These are phyloP conservation scores for Pseudopediastrum boryanum DNA, from an alignment of 139 green algal genomes.

Conservation along the genomic window DNA sequence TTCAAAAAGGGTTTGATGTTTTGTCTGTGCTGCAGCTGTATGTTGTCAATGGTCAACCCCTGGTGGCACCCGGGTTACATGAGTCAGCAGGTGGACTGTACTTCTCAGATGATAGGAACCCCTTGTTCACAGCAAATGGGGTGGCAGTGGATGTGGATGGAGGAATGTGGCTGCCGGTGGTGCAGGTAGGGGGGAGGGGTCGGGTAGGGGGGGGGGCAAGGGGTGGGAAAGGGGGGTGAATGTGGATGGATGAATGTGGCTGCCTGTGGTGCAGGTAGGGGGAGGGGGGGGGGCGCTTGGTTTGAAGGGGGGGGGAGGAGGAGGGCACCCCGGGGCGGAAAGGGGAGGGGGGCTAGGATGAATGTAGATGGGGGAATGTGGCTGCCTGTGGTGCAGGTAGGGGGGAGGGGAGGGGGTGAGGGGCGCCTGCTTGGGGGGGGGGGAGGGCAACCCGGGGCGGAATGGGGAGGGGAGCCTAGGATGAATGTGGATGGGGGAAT, in stretches of 20 bases:
- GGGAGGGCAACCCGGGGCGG: slow-evolving; percentile 9
- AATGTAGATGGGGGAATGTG: too few relatives aligned
- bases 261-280: slow-evolving; percentile 20
- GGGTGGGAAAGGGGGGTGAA: too few relatives aligned
- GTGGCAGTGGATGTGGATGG: slow-evolving; percentile 9
- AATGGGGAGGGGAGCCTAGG: neutral
- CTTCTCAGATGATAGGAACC: slow-evolving; percentile 26
- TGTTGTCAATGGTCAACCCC: slow-evolving; percentile 19
- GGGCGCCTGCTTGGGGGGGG: too few relatives aligned
- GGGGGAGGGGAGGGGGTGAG: too few relatives aligned
- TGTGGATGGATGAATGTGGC: neutral
- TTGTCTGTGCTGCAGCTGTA: too few relatives aligned
- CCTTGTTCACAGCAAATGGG: slow-evolving; percentile 25
- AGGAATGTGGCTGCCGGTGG: slow-evolving; percentile 8
- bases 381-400: too few relatives aligned
- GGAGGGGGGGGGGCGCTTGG: too few relatives aligned
- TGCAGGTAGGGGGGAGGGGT: slow-evolving; percentile 18
- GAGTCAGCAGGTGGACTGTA: slow-evolving; percentile 15
- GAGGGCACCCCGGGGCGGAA: neutral
- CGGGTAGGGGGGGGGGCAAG: too few relatives aligned
- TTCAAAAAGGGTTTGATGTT: too few relatives aligned
- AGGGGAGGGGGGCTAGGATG: neutral
- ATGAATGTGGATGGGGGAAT: slow-evolving; percentile 13
- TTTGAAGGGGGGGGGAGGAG: too few relatives aligned
- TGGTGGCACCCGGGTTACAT: neutral